A percentile compares a stretch with the other conserved stretches of the same genome.
phyloP scores from a whole-genome alignment of 208 protist genomes.

The Trypanosoma scelopori region DNA sequence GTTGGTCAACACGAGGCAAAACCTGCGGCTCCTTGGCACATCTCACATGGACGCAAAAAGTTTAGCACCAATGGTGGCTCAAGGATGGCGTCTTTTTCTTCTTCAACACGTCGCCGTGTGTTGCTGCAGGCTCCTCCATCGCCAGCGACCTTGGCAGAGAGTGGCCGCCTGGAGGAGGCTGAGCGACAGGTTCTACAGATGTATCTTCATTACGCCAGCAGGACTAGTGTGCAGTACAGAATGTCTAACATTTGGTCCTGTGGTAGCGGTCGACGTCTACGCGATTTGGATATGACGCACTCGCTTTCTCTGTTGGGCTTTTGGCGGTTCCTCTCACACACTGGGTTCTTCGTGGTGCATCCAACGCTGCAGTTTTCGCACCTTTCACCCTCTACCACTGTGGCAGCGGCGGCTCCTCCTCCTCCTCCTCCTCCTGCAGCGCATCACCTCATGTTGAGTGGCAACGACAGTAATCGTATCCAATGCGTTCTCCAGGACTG shows the following conservation, averaged over 20 bases:
- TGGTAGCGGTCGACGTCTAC: not conserved
- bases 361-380: not conserved
- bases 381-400: not conserved
- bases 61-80: not conserved
- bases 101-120: not conserved
- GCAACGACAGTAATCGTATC: constrained; percentile 8
- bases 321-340: constrained; percentile 39
- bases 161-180: constrained; percentile 7
- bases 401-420: not conserved
- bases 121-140: not conserved
- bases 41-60: not conserved
- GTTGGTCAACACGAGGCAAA: not conserved
- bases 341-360: constrained; percentile 26
- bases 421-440: not conserved
- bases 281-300: constrained; percentile 4
- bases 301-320: constrained; percentile 36
- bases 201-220: constrained; percentile 28
- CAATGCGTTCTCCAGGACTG: constrained; percentile 39
- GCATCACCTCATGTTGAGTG: not conserved
- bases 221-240: not conserved
- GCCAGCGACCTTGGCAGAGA: not conserved
- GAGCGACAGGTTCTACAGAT: constrained; percentile 18
- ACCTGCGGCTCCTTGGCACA: not conserved
- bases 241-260: not conserved
- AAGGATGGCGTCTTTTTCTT: not conserved